Conservation (phyloP, 1,284 basidiomycete species). For the Cystobasidium sp. region DNA sequence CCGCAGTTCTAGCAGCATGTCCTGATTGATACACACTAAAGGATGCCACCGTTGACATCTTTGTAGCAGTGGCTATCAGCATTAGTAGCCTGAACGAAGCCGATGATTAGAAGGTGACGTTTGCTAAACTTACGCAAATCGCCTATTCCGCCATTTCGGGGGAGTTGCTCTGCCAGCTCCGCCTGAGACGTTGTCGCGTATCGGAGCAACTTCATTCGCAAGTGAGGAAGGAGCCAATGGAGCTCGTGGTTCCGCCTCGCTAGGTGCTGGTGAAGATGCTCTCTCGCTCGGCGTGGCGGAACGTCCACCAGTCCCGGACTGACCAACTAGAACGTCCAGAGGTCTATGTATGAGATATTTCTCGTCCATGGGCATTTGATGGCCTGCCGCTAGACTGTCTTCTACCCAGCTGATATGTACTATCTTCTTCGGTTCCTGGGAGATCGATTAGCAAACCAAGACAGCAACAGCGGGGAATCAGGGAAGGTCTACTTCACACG, state of each 20-base stretch:
- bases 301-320: neutral
- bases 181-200: conserved; percentile 11
- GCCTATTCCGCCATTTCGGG: conserved; percentile 40
- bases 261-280: conserved; percentile 13
- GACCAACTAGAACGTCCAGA: conserved; percentile 1
- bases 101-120: neutral
- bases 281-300: conserved; percentile 14
- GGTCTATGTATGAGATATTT: conserved; percentile 30
- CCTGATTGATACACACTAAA: conserved; percentile 44
- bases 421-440: conserved; percentile 41
- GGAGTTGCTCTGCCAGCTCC: conserved; percentile 14
- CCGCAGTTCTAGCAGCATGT: conserved; percentile 34
- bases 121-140: conserved; percentile 31
- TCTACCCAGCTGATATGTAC: conserved; percentile 33
- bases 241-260: neutral
- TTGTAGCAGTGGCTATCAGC: neutral
- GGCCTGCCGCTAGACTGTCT: conserved; percentile 39
- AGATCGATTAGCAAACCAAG: neutral
- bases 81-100: neutral
- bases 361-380: conserved; percentile 28
- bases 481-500: neutral
- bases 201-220: conserved; percentile 8
- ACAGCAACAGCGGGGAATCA: neutral
- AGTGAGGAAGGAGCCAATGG: neutral
- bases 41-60: conserved; percentile 43